Evolutionary conservation across 768 basidiomycete species (phyloP).

Genomic region (Peribolospora kevripleyi): DNA sequence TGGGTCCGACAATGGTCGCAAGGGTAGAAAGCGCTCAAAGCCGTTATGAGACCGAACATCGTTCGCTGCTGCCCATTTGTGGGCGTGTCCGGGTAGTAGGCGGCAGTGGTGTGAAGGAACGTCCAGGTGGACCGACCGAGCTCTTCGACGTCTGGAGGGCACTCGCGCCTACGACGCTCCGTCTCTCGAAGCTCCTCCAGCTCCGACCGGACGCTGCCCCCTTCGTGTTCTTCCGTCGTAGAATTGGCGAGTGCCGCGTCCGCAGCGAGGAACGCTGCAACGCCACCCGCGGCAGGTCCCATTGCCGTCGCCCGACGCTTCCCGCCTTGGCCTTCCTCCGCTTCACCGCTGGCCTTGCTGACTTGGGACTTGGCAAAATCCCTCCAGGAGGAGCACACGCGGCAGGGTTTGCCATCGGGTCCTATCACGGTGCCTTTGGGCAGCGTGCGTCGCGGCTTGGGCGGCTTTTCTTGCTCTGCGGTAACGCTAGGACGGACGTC

Average conservation of each 20-base stretch:
- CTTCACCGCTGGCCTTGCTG: no score
- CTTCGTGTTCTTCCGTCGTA: neutral
- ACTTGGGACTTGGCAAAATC: no score
- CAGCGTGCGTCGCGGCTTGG: no score
- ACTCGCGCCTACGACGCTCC: conserved; percentile 27
- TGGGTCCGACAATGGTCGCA: conserved; percentile 66
- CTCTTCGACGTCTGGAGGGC: conserved; percentile 71
- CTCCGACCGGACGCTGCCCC: neutral
- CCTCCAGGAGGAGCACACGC: conserved; percentile 31
- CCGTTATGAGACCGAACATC: conserved; percentile 62
- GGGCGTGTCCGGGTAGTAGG: conserved; percentile 76
- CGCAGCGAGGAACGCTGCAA: neutral
- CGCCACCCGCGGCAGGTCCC: conserved; percentile 5
- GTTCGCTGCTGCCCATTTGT: conserved; percentile 47
- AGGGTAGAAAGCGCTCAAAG: conserved; percentile 59
- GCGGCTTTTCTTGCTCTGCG: no score
- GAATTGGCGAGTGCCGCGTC: neutral
- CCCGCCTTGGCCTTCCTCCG: no score
- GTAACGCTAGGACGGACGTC: no score
- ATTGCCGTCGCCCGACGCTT: neutral
- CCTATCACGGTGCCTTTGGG: conserved; percentile 51
- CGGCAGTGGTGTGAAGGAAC: conserved; percentile 82
- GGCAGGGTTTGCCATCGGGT: conserved; percentile 86
- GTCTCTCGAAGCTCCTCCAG: conserved; percentile 13
- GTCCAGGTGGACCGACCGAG: conserved; percentile 89